These are phyloP conservation scores for Geotrichum ghanense DNA, from an alignment of 805 yeast species.

Conservation along the genomic window DNA sequence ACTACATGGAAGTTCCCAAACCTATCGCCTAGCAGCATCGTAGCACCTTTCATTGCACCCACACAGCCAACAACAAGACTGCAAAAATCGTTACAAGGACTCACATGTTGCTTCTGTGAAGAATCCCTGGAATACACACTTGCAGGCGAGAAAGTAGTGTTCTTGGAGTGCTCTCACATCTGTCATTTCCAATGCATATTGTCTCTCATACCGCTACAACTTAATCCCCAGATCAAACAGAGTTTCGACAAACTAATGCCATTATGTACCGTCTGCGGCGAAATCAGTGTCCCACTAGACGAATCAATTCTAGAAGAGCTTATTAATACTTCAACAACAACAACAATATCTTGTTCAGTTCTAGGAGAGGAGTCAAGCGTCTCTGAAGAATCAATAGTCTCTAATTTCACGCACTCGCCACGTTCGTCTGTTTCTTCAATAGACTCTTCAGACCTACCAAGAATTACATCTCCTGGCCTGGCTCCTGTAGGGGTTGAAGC, in stretches of 20 bases:
- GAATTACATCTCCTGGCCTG: neutral
- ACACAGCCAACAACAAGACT: neutral
- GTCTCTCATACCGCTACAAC: neutral
- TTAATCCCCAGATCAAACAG: too few species aligned
- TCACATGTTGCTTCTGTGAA: constrained; percentile 15
- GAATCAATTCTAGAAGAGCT: constrained; percentile 7
- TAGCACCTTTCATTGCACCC: neutral
- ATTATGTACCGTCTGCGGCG: constrained; percentile 12
- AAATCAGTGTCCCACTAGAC: constrained; percentile 9
- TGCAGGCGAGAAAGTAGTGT: constrained; percentile 10
- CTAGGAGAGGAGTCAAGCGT: too few species aligned
- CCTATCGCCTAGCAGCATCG: neutral
- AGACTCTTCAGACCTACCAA: neutral
- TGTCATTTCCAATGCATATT: constrained; percentile 13
- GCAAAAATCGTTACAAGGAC: constrained; percentile 2
- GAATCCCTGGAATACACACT: constrained; percentile 12
- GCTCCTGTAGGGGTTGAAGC: neutral
- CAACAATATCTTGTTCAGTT: too few species aligned
- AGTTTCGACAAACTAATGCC: too few species aligned
- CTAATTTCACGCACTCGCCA: neutral
- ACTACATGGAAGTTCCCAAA: neutral
- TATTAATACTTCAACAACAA: constrained; percentile 1
- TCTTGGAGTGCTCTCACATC: constrained; percentile 12
- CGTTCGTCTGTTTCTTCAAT: neutral
- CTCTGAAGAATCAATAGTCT: neutral